Evolutionary conservation across 2,329 filamentous ascomycete species (phyloP).

Genomic region (Talaromyces verruculosus): DNA sequence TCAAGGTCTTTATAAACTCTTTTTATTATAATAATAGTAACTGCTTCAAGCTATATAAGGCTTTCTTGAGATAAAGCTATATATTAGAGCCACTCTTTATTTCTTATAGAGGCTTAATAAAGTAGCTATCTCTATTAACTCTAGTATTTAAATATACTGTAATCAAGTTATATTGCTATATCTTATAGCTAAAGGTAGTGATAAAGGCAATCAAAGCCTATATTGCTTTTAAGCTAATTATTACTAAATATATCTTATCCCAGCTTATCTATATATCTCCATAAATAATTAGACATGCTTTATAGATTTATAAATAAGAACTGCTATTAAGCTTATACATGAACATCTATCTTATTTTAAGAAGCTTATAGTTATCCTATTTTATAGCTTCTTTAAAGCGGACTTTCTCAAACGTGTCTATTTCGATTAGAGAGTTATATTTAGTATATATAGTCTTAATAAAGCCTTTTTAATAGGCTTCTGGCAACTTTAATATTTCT

Average conservation of each 20-base stretch:
- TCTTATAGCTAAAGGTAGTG: background rate
- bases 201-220: background rate
- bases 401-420: background rate
- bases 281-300: background rate
- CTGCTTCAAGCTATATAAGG: background rate
- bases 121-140: background rate
- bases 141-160: background rate
- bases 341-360: background rate
- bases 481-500: background rate
- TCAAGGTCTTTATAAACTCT: background rate
- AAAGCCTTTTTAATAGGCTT: background rate
- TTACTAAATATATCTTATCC: background rate
- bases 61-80: too few species aligned
- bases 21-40: background rate
- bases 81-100: background rate
- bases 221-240: background rate
- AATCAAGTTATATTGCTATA: background rate
- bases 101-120: background rate
- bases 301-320: background rate
- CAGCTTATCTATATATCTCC: background rate
- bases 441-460: background rate
- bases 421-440: background rate
- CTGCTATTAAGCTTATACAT: background rate
- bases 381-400: background rate
- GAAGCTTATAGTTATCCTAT: background rate